Evolutionary conservation across 2,329 filamentous ascomycete genomes (phyloP).

Genomic region (Apiospora koreana): DNA sequence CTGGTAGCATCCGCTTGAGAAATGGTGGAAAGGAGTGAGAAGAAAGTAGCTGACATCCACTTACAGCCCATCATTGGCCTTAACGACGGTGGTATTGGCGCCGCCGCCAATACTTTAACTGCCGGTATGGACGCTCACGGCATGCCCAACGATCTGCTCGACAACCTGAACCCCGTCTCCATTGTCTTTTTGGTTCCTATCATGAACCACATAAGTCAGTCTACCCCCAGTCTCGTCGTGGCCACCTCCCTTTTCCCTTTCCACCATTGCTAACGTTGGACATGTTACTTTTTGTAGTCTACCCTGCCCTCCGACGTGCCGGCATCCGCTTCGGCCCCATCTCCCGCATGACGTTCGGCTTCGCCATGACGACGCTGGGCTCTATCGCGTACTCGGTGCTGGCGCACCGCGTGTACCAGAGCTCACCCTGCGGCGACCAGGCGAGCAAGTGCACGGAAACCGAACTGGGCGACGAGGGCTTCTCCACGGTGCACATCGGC

Average conservation of each 20-base stretch:
- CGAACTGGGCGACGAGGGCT: constrained; percentile 22
- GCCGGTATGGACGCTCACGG: constrained; percentile 43
- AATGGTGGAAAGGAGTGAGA: neutral
- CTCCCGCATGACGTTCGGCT: constrained; percentile 57
- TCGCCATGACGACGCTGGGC: constrained; percentile 47
- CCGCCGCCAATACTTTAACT: constrained; percentile 41
- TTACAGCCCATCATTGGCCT: constrained; percentile 43
- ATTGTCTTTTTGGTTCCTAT: constrained; percentile 59
- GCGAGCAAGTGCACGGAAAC: constrained; percentile 29
- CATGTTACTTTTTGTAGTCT: constrained; percentile 42
- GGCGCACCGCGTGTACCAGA: constrained; percentile 60
- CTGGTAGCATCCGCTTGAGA: neutral
- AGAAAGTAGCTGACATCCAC: constrained; percentile 22
- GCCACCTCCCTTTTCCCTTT: neutral
- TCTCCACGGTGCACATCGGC: constrained; percentile 48
- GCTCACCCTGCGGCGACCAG: constrained; percentile 45
- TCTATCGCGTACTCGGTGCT: constrained; percentile 59
- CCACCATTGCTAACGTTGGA: neutral
- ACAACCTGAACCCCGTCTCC: constrained; percentile 59
- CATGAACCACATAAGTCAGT: constrained; percentile 44
- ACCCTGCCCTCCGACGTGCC: constrained; percentile 53
- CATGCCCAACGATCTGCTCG: constrained; percentile 61
- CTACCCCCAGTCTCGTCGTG: constrained; percentile 41
- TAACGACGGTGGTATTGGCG: constrained; percentile 49
- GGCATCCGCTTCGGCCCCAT: constrained; percentile 60